Evolutionary conservation across 495 filamentous ascomycete genomes (phyloP).

Genomic region (Neurospora pannonica): DNA sequence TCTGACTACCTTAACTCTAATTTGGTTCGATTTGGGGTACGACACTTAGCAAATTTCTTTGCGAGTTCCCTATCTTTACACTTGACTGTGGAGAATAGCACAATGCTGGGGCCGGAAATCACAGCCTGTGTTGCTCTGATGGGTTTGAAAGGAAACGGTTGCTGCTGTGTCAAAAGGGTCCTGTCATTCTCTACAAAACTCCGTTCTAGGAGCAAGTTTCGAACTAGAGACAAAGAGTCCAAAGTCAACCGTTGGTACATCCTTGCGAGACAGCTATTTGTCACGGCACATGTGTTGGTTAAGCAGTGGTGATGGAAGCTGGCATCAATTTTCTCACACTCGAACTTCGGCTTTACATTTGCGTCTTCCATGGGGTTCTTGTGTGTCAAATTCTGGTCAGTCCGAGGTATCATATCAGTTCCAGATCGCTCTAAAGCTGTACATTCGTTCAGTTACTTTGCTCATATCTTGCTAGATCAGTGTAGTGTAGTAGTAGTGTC

Average conservation of each 20-base stretch:
- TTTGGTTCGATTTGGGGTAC: no score
- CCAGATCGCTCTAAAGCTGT: not conserved
- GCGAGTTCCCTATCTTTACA: no score
- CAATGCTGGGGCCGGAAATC: no score
- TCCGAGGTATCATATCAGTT: not conserved
- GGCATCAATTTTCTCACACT: not conserved
- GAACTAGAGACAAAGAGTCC: no score
- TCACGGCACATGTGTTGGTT: not conserved
- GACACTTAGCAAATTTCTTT: no score
- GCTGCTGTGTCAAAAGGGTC: no score
- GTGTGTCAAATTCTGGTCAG: not conserved
- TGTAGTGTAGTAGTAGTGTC: not conserved
- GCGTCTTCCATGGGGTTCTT: not conserved
- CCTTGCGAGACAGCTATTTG: not conserved
- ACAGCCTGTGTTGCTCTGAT: no score
- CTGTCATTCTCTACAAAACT: no score
- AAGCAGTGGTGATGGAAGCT: not conserved
- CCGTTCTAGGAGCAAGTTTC: no score
- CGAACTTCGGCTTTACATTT: not conserved
- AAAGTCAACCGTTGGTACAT: not conserved
- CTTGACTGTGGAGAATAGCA: no score
- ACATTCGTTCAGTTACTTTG: not conserved
- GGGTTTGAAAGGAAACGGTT: no score
- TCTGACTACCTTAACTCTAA: no score
- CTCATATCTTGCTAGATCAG: not conserved